Evolutionary conservation across 768 basidiomycete genomes (phyloP).

Genomic region (Leucogyrophana mollusca): DNA sequence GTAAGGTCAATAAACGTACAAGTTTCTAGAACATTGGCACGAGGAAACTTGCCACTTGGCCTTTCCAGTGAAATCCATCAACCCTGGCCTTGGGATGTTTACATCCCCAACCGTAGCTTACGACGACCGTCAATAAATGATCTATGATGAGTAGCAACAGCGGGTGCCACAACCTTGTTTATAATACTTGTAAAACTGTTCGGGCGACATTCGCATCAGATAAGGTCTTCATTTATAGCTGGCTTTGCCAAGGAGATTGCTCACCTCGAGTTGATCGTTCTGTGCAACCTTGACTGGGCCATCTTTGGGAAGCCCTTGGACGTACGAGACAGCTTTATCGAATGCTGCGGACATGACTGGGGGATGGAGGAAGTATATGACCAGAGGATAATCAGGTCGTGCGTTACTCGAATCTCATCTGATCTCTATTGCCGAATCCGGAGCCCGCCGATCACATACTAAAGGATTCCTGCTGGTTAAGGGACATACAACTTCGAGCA

Average conservation of each 20-base stretch:
- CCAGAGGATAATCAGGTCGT: neutral
- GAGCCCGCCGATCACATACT: neutral
- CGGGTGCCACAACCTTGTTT: constrained; percentile 72
- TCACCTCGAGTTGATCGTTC: constrained; percentile 78
- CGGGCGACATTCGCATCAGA: constrained; percentile 9
- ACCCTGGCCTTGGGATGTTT: constrained; percentile 60
- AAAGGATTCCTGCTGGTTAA: no score
- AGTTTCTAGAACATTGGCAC: neutral
- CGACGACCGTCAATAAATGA: neutral
- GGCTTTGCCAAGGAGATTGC: constrained; percentile 27
- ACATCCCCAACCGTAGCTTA: constrained; percentile 75
- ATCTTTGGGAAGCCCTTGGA: constrained; percentile 68
- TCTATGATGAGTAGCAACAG: constrained; percentile 2
- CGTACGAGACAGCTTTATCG: constrained; percentile 70
- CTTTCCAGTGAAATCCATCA: constrained; percentile 85
- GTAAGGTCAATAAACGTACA: neutral
- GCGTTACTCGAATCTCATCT: neutral
- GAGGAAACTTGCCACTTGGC: constrained; percentile 72
- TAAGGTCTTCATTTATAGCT: constrained; percentile 6
- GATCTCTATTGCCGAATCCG: no score
- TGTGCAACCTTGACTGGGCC: constrained; percentile 74
- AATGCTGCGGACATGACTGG: constrained; percentile 70
- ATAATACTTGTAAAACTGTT: constrained; percentile 89
- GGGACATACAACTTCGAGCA: no score
- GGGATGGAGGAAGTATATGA: constrained; percentile 18